Base-by-base conservation (phyloP, 1,139 yeast species). In the Sugiyamaella japonica region DNA sequence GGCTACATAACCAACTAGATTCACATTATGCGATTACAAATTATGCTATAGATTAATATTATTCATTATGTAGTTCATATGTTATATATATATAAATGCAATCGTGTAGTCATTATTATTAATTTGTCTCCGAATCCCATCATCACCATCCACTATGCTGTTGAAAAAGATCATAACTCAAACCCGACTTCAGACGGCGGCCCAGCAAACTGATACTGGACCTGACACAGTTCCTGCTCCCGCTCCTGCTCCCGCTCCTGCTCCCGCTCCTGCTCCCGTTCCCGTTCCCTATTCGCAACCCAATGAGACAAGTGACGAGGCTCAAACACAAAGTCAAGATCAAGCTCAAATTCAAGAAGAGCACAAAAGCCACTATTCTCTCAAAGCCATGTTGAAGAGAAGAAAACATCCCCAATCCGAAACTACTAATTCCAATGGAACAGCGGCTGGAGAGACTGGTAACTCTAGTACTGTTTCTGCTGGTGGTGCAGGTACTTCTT, bases 61-160 rank as follows among this genome's bases (percentile, higher is more conserved):
- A 32, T 44, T 45, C 40, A 36, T 45, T 37, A 45, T 45, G 40
- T 25, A 36, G 23, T 17, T 32, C n/a, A 28, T 45, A 20, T 39
- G n/a, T 25, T 34, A 17, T 36, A 45, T 45, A 17, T 36, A 45
- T 45, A 45, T 45, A 45, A 36, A 45, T 45, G 40, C 41, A 45
- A 36, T 45, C 49, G 32, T 45, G 40, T 16, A 34, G 23, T 44
- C 48, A 34, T 44, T 34, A 34, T 23, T 42, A 15, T 39, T 39
- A 40, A 40, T 17, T 32, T 36, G 8, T 34, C 36, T 34, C n/a
- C 31, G 13, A 15, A 32, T 37, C 20, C 29, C 16, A 12, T 29
- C 4, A 31, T n/a, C n/a, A n/a, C n/a, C 16, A 12, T 23, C 17
- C 10, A 12, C 34, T 7, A 28, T 25, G n/a, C 17, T 20, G n/a